These are phyloP conservation scores for Sonneratia alba DNA, from an alignment of 345 rosid species.

Conservation along the genomic window DNA sequence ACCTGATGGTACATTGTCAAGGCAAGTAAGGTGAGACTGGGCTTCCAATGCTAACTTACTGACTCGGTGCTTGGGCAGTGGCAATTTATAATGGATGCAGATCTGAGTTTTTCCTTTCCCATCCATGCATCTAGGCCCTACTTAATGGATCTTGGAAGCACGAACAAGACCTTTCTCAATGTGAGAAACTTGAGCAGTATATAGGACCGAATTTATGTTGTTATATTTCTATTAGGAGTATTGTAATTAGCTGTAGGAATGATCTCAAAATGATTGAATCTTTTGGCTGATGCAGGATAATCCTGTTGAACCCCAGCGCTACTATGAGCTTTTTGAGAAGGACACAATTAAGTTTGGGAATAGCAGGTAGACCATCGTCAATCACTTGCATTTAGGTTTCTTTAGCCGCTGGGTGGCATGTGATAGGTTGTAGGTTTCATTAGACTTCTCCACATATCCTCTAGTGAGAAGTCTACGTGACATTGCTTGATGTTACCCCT, in stretches of 20 bases:
- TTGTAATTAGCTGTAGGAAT: background rate
- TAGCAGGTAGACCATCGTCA: constrained; percentile 53
- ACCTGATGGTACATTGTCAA: constrained; percentile 58
- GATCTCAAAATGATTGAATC: background rate
- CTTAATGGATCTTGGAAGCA: constrained; percentile 97
- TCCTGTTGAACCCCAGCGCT: constrained; percentile 81
- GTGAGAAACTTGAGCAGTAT: constrained; percentile 28
- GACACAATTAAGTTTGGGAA: constrained; percentile 94
- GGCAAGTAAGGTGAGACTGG: constrained; percentile 49
- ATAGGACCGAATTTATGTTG: constrained; percentile 11
- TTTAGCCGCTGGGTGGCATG: background rate
- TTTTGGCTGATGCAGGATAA: constrained; percentile 49
- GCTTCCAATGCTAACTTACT: constrained; percentile 34
- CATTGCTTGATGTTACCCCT: background rate
- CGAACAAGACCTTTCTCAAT: constrained; percentile 82
- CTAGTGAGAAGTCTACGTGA: background rate
- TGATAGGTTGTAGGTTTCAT: background rate
- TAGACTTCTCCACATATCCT: background rate
- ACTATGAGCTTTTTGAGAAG: constrained; percentile 89
- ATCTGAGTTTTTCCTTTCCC: constrained; percentile 9
- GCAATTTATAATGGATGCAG: background rate
- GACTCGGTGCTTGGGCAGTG: background rate
- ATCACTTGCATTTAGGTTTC: background rate
- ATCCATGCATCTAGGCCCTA: constrained; percentile 56
- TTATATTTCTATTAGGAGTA: background rate